phyloP scores from a whole-genome alignment of 1,139 yeast species.

The Nakaseomyces nivariensis region DNA sequence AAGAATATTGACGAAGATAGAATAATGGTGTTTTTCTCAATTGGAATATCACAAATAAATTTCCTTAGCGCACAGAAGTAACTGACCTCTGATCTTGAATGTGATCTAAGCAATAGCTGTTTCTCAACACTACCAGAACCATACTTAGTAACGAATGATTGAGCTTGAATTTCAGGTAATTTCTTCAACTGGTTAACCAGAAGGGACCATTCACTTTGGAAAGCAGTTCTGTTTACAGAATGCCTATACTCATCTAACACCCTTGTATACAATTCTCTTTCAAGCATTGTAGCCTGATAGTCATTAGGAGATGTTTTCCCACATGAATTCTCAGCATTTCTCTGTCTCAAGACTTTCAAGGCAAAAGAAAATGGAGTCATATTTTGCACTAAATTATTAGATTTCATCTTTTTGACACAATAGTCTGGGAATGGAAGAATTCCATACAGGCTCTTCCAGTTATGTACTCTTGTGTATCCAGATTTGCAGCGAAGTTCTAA shows the following conservation, averaged over 20 bases:
- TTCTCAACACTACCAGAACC: neutral
- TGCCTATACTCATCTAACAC: neutral
- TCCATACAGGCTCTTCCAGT: constrained; percentile 37
- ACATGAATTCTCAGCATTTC: constrained; percentile 54
- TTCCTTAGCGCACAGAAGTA: neutral
- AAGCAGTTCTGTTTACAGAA: neutral
- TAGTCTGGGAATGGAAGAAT: neutral
- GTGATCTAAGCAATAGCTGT: neutral
- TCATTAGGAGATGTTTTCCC: constrained; percentile 31
- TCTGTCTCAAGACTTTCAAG: constrained; percentile 43
- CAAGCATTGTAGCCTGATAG: neutral
- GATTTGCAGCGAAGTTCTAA: constrained; percentile 52
- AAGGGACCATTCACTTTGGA: neutral
- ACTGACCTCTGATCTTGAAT: neutral
- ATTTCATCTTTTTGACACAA: constrained; percentile 50
- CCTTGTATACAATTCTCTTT: neutral
- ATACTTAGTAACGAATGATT: neutral
- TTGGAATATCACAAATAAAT: neutral
- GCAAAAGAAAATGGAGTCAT: neutral
- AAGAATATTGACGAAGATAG: neutral
- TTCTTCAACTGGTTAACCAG: neutral
- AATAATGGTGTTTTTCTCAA: neutral
- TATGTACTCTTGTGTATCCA: constrained; percentile 37
- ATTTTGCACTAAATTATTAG: constrained; percentile 41
- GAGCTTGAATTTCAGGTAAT: neutral